Base-by-base conservation (phyloP, 2,329 filamentous ascomycete genomes). In the Colletotrichum plurivorum region DNA sequence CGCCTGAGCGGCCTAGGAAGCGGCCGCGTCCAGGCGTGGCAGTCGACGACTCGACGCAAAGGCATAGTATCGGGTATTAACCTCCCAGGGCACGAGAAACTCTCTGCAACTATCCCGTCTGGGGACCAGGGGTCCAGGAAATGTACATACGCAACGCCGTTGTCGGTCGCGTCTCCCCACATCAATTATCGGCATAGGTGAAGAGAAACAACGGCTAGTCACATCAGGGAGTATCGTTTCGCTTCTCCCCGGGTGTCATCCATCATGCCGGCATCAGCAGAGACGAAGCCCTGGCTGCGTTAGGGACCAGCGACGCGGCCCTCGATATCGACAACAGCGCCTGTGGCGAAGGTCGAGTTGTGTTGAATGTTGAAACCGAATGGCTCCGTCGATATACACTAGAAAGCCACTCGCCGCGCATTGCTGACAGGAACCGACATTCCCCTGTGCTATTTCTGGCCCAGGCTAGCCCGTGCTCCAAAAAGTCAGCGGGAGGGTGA, bases 381-480 rank as follows among this genome's bases (percentile, higher is more conserved):
- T 15, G 43, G 43, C 43, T 46, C 8, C 31, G 8, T 36, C 31
- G 31, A 36, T 10, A 10, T 36, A 25, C 22, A 25, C 22, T 25
- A 67, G 36, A 45, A 36, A 48, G 10, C 25, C 39, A 53, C 45
- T 43, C 39, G 18, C 46, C 48, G 36, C 36, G 49, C 54, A 55
- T 55, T 67, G 45, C 46, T 43, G 45, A 36, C 43, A 52, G 39
- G 59, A 27, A 54, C 9, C 61, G 51, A 43, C 61, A 36, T 43
- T 59, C 54, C 22, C 54, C 54, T 20, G 65, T 31, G 22, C 54
- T 55, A 60, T 65, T 68, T 66, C 61, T 59, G 66, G 66, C 53
- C 53, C 53, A 48, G 16, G 52, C 27, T 27, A 46, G 54, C 22
- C 54, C 41, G 48, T 59, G 60, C 54, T 41, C 27, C 22, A 8